Evolutionary conservation across 306 rosid genomes (phyloP), one percentile per base, ranked within the genome.

Genomic region (Fragaria nilgerrensis): DNA sequence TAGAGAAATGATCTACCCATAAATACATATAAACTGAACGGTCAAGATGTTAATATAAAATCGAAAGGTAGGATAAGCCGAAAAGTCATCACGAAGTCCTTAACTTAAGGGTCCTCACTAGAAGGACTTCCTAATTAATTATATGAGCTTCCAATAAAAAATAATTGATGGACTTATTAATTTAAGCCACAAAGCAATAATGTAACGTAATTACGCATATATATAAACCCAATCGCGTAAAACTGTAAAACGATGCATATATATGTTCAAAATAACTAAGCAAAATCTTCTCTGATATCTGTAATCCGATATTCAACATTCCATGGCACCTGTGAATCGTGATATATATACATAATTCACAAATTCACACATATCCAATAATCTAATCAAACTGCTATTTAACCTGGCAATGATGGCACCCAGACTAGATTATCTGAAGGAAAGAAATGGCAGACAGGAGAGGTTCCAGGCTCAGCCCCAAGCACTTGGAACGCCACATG

Each of bases 391-490:
- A 47, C 50, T 2, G 50, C 16, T 39, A 47, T 5, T 52, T 71
- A 48, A 61, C 19, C 48, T 52, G 79, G 15, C 62, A 78, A 27
- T 74, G 90, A 27, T 74, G 90, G 87, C 62, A 88, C 77, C 91
- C 89, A 90, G 3, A 89, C 85, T 1, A 93, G 84, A 76, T 80
- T 91, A 83, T 89, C 90, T 27, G 86, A 5, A 50, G 93, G 88
- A 65, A 93, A 86, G 82, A 93, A 93, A 82, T 93, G 95, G 72
- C 98, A 91, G 2, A 93, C 92, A 9, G 88, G 93, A 29, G 89
- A 88, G 27, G 79, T 87, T 63, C 97, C 87, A 0, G 90, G 92
- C 37, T 82, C 23, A 58, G 86, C 77, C 45, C 84, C 66, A 43
- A 93, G 93, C 44, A 91, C 88, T 0, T 48, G 82, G 78, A 93